Conservation (phyloP, 805 yeast species). For the Candida vaughaniae region DNA sequence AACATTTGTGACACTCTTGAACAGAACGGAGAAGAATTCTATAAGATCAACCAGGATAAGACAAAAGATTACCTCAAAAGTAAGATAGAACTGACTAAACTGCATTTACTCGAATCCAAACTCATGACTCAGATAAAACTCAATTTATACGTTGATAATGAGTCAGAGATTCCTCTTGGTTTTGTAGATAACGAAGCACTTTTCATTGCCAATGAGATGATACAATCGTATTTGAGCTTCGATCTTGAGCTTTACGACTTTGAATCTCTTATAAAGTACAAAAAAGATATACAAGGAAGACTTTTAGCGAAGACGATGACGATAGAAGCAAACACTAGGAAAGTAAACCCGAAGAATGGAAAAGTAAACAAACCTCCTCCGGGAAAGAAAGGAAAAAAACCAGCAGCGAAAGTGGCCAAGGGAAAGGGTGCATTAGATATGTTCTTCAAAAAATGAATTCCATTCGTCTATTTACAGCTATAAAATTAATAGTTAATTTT, state of each 20-base stretch:
- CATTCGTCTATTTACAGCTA: conserved; percentile 4
- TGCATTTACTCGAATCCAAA: conserved; percentile 8
- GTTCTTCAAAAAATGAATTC: conserved; percentile 46
- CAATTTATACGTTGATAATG: conserved; percentile 17
- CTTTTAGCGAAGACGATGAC: conserved; percentile 13
- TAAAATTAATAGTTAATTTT: background rate
- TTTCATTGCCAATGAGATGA: conserved; percentile 4
- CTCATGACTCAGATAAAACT: conserved; percentile 18
- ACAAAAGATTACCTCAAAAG: conserved; percentile 36
- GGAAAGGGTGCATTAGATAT: conserved; percentile 72
- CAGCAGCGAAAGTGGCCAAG: conserved; percentile 43
- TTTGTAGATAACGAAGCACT: conserved; percentile 9
- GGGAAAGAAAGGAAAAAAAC: conserved; percentile 19
- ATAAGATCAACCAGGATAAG: conserved; percentile 41
- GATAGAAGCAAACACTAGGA: conserved; percentile 21
- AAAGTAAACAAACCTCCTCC: conserved; percentile 8
- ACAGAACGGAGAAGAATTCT: conserved; percentile 34
- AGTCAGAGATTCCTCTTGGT: conserved; percentile 22
- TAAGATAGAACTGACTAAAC: conserved; percentile 34
- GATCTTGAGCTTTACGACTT: conserved; percentile 4
- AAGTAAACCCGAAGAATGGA: conserved; percentile 13
- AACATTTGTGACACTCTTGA: conserved; percentile 28
- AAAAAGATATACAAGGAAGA: conserved; percentile 8
- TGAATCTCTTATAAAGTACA: conserved; percentile 7
- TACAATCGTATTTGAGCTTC: conserved; percentile 3